A percentile compares a stretch with the other conserved stretches of the same genome.
Conservation (phyloP, 2,329 filamentous ascomycete genomes). For the Nothomitra cinnamomea region DNA sequence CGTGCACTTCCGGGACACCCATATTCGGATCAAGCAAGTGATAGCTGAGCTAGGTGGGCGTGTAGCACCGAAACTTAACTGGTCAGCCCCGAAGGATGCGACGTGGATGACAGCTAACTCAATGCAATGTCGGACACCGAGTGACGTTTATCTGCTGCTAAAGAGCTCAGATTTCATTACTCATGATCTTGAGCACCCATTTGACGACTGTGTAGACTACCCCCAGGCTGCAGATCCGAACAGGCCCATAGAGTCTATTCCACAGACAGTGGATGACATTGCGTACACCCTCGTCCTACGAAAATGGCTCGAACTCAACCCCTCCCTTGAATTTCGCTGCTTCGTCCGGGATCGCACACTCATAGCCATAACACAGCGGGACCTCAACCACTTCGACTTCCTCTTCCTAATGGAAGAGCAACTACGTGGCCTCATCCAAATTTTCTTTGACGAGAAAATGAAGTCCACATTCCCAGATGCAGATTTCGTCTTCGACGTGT, state of each 20-base stretch:
- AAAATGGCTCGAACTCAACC: slow-evolving; percentile 76
- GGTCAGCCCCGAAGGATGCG: slow-evolving; percentile 92
- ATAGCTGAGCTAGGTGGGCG: slow-evolving; percentile 71
- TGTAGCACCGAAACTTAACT: slow-evolving; percentile 88
- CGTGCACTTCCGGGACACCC: slow-evolving; percentile 49
- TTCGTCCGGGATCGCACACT: slow-evolving; percentile 75
- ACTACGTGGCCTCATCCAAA: slow-evolving; percentile 49
- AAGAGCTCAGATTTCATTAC: slow-evolving; percentile 92
- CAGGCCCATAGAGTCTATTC: neutral
- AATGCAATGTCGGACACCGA: slow-evolving; percentile 73
- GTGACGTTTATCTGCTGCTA: slow-evolving; percentile 83
- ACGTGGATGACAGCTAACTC: slow-evolving; percentile 84
- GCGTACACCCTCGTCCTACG: slow-evolving; percentile 54
- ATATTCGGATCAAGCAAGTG: slow-evolving; percentile 56
- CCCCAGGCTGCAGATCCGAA: slow-evolving; percentile 9
- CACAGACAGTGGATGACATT: slow-evolving; percentile 17
- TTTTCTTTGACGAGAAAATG: slow-evolving; percentile 62
- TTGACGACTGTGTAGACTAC: slow-evolving; percentile 49
- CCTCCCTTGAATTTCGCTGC: slow-evolving; percentile 84
- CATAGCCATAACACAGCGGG: slow-evolving; percentile 72
- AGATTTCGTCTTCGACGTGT: slow-evolving; percentile 81
- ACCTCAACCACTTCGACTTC: slow-evolving; percentile 82
- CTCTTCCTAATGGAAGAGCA: slow-evolving; percentile 48
- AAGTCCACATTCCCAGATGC: slow-evolving; percentile 66
- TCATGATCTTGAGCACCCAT: slow-evolving; percentile 85